Base-by-base conservation (phyloP, 257 asterid species). In the Solanum ahanhuiri region DNA sequence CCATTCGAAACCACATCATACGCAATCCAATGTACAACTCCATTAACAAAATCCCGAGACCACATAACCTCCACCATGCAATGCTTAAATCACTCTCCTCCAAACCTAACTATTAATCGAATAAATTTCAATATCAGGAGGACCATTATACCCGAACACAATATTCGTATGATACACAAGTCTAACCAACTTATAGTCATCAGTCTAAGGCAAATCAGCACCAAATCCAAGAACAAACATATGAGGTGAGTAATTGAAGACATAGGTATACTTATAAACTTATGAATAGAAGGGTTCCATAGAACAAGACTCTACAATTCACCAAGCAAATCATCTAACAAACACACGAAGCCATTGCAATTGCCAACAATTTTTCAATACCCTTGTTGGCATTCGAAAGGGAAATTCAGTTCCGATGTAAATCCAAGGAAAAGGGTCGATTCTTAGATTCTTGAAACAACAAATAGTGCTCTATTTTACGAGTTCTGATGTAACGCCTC, bases 11-110 rank as follows among this genome's bases (percentile, higher is more conserved):
- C 48, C 4, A 77, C 85, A 66, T 81, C 88, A 31, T 88, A 92
- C 2, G 88, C 93, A 20, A 92, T 87, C 94, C 95, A 93, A 83
- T 92, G 95, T 51, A 92, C 87, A 85, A 63, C 12, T 20, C 95
- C 93, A 12, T 90, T 84, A 51, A 90, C 64, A 81, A 86, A 91
- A 48, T 84, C 87, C 58, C 90, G 93, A 12, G 89, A 72, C 93
- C 93, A 90, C 63, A 81, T 70, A 23, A 60, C 88, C 12, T 90
- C 90, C 18, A 86, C 81, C 57, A 93, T 33, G 23, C 81, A 82
- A 88, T 87, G 87, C 69, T 58, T 87, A 70, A 88, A 48, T 2
- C 67, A 92, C 34, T 87, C 41, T 85, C 60, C 89, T 89, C 94
- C 96, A 94, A 69, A 17, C 22, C 86, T 93, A 90, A 0, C 85